These are phyloP conservation scores for Emericellopsis cladophorae DNA, from an alignment of 2,329 filamentous ascomycete species.

Conservation along the genomic window DNA sequence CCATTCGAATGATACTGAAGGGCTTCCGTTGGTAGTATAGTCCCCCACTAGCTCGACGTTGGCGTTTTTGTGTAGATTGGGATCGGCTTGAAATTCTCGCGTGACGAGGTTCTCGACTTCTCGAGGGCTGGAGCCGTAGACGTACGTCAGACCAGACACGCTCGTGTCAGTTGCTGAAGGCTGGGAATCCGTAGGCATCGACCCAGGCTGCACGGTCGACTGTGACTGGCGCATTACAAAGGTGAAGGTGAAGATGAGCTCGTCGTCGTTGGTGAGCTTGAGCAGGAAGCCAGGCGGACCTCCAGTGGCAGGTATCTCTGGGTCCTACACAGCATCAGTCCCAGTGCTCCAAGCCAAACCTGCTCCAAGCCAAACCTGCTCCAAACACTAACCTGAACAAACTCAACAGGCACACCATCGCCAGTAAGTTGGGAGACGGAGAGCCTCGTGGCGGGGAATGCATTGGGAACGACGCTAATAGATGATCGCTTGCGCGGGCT, in stretches of 20 bases:
- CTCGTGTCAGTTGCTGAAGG: slow-evolving; percentile 50
- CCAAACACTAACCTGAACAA: slow-evolving; percentile 60
- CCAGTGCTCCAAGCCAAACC: not conserved
- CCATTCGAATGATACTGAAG: slow-evolving; percentile 85
- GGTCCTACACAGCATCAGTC: slow-evolving; percentile 46
- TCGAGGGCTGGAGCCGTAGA: slow-evolving; percentile 72
- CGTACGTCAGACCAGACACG: slow-evolving; percentile 83
- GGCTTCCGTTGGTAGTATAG: slow-evolving; percentile 69
- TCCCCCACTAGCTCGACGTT: slow-evolving; percentile 95
- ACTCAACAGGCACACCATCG: slow-evolving; percentile 73
- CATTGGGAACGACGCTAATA: slow-evolving; percentile 70
- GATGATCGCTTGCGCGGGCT: slow-evolving; percentile 68
- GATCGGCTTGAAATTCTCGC: slow-evolving; percentile 90
- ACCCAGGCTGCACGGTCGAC: slow-evolving; percentile 11
- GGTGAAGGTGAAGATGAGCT: slow-evolving; percentile 84
- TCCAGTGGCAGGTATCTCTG: slow-evolving; percentile 42
- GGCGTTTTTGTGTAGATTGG: slow-evolving; percentile 92
- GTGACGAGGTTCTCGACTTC: slow-evolving; percentile 93
- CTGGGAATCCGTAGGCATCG: slow-evolving; percentile 24
- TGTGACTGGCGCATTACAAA: slow-evolving; percentile 59
- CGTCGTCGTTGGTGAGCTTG: slow-evolving; percentile 80
- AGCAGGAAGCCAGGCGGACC: slow-evolving; percentile 64
- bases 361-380: not conserved
- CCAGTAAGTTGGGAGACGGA: slow-evolving; percentile 57
- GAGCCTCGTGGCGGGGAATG: slow-evolving; percentile 73